A percentile compares a stretch with the other conserved stretches of the same genome.
Conservation (phyloP, 306 rosid genomes). For the Benincasa hispida region DNA sequence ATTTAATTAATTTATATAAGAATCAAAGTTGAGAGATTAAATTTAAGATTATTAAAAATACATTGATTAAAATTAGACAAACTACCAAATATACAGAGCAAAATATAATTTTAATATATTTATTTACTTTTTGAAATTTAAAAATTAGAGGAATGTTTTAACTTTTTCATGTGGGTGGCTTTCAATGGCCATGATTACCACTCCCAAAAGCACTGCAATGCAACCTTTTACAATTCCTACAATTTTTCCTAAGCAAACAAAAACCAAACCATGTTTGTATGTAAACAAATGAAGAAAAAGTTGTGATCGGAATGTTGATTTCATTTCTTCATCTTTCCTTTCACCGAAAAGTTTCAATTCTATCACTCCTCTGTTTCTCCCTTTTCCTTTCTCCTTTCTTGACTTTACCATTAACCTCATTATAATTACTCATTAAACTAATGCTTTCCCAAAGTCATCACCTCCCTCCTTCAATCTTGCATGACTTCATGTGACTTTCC, state of each 20-base stretch:
- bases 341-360: conserved; percentile 82
- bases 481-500: conserved; percentile 50
- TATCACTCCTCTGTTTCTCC: background rate
- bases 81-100: too few relatives aligned
- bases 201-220: conserved; percentile 58
- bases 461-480: conserved; percentile 29
- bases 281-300: conserved; percentile 1
- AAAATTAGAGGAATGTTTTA: background rate
- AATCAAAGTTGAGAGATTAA: too few relatives aligned
- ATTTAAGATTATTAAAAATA: too few relatives aligned
- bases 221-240: conserved; percentile 43
- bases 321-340: conserved; percentile 26
- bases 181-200: conserved; percentile 54
- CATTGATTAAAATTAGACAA: too few relatives aligned
- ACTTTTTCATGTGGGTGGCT: conserved; percentile 19
- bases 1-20: too few relatives aligned
- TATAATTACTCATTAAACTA: conserved; percentile 45
- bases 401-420: conserved; percentile 47
- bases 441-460: conserved; percentile 23
- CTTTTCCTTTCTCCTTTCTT: conserved; percentile 34
- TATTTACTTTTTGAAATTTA: background rate
- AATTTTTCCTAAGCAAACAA: conserved; percentile 20
- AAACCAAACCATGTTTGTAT: background rate
- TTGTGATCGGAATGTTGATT: background rate
- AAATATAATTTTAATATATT: too few relatives aligned